phyloP scores from a whole-genome alignment of 2,329 filamentous ascomycete species.

The Phialemoniopsis sp. region DNA sequence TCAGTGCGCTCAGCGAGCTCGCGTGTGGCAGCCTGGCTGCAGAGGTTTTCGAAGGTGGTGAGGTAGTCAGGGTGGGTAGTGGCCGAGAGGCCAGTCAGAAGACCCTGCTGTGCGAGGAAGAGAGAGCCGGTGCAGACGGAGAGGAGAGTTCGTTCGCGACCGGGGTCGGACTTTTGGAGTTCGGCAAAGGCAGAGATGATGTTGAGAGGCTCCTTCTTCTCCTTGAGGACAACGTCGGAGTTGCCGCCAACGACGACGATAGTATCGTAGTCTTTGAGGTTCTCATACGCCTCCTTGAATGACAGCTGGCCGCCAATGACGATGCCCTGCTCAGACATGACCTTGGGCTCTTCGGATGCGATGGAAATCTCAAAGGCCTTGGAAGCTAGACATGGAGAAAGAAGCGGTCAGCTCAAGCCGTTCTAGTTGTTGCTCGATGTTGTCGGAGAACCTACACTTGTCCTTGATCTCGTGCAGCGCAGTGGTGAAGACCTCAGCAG shows the following conservation, averaged over 20 bases:
- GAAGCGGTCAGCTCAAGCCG: conserved; percentile 3
- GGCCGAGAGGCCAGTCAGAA: conserved; percentile 73
- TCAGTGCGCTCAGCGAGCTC: conserved; percentile 75
- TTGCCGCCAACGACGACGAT: conserved; percentile 74
- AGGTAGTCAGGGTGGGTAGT: conserved; percentile 80
- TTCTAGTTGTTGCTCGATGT: background rate
- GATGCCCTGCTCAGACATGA: conserved; percentile 59
- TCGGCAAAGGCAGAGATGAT: conserved; percentile 75
- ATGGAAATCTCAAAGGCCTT: conserved; percentile 58
- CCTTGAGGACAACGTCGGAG: conserved; percentile 58
- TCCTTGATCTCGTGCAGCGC: conserved; percentile 51
- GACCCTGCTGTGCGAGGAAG: conserved; percentile 71
- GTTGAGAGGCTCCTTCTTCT: conserved; percentile 63
- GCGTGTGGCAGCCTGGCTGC: conserved; percentile 67
- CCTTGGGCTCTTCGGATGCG: conserved; percentile 47
- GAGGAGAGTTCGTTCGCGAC: conserved; percentile 75
- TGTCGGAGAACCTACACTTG: conserved; percentile 37
- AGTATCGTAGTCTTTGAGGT: conserved; percentile 72
- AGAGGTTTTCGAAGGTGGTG: conserved; percentile 77
- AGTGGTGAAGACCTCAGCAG: conserved; percentile 44
- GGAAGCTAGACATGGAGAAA: conserved; percentile 29
- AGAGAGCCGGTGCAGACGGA: conserved; percentile 77
- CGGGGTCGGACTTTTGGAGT: conserved; percentile 73
- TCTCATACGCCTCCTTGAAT: conserved; percentile 73
- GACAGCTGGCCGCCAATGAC: conserved; percentile 70